These are phyloP conservation scores for Emergomyces orientalis DNA, from an alignment of 2,329 filamentous ascomycete species.

Conservation along the genomic window DNA sequence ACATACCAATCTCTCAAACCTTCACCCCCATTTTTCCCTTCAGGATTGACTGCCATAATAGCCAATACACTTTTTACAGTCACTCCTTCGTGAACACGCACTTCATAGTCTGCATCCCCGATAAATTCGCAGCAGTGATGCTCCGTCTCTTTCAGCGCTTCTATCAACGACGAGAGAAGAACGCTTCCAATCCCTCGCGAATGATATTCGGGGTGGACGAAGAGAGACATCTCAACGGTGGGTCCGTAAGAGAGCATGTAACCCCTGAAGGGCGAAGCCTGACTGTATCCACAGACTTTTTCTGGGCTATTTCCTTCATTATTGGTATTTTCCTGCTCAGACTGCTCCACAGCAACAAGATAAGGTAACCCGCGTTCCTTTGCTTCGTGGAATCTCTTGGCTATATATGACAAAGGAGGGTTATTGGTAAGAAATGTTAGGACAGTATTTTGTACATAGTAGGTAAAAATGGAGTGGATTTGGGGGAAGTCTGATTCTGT, in stretches of 20 bases:
- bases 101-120: constrained; percentile 13
- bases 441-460: constrained; percentile 33
- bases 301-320: constrained; percentile 6
- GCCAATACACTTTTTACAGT: constrained; percentile 28
- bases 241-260: constrained; percentile 31
- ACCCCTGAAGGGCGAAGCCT: constrained; percentile 28
- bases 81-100: constrained; percentile 15
- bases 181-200: constrained; percentile 26
- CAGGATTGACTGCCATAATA: constrained; percentile 32
- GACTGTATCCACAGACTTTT: constrained; percentile 29
- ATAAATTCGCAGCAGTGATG: constrained; percentile 18
- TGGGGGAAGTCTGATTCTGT: constrained; percentile 26
- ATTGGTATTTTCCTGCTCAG: not conserved
- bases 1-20: constrained; percentile 31
- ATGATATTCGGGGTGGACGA: constrained; percentile 29
- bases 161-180: constrained; percentile 24
- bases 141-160: constrained; percentile 19
- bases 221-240: constrained; percentile 34
- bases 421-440: constrained; percentile 27
- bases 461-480: constrained; percentile 27
- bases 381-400: constrained; percentile 19
- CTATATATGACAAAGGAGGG: constrained; percentile 22
- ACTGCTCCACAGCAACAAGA: constrained; percentile 26
- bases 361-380: constrained; percentile 27
- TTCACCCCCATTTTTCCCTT: constrained; percentile 24